Base-by-base conservation (phyloP, 257 asterid species). In the Parsonsia alboflavescens region DNA sequence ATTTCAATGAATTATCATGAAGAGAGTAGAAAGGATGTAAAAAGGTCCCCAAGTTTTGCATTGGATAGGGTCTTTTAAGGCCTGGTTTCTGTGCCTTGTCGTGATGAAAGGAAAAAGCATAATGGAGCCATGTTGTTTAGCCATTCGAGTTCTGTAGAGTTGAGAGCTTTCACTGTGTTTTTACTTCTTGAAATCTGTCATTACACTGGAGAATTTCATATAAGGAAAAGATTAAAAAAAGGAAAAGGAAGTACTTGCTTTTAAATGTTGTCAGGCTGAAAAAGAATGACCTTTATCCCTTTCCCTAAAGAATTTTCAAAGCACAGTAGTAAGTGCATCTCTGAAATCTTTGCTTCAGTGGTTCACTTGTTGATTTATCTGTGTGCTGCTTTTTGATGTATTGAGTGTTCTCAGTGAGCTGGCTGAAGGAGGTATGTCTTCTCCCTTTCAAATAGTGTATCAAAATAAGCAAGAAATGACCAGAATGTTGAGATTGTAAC, bases 271-370 rank as follows among this genome's bases (percentile, higher is more conserved):
- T 70, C 82, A 84, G 77, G 81, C 76, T 76, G 72, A 72, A 68
- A 81, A 83, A 68, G 77, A 63, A 72, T 33, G 75, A 53, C 73
- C 76, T 85, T 82, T 76, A 53, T 68, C 50, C 39, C 24, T 75
- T 83, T 77, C 77, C 74, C 77, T 70, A 79, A 81, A 61, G 56
- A 73, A 71, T 52, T 39, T 64, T 56, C 74, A 66, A 69, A 53
- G 65, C 65, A 75, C 71, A 70, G 54, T 79, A 66, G 72, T 57
- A 46, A 17, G 30, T 22, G 33, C 53, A 17, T 71, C 67, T 67
- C 66, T 75, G 65, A 41, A 79, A 78, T 59, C 83, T 80, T 52
- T 74, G 66, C 81, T 76, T 72, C 76, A 70, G 74, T 75, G 70
- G 52, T 80, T 72, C 82, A 76, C 63, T 69, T 42, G 10, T 4